Conservation (phyloP, 78 protist genomes). For the Dictyostelium intermedium region DNA sequence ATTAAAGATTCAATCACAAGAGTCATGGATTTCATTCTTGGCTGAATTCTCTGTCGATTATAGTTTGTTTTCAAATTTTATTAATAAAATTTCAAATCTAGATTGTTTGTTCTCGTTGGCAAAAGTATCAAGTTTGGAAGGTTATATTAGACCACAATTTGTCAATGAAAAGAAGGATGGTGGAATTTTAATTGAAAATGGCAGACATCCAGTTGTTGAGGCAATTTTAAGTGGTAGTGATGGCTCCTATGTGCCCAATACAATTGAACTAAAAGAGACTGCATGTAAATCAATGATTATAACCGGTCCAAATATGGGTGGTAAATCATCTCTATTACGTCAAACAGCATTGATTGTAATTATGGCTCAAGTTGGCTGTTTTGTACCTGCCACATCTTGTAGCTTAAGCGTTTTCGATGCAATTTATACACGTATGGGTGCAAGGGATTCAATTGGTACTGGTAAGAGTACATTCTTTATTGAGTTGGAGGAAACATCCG, state of each 20-base stretch:
- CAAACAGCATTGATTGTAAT: slow-evolving; percentile 81
- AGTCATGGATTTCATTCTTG: slow-evolving; percentile 70
- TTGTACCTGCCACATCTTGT: slow-evolving; percentile 92
- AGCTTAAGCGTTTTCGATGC: slow-evolving; percentile 83
- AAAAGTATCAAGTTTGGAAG: neutral
- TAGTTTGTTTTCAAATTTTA: slow-evolving; percentile 21
- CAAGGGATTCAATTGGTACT: slow-evolving; percentile 83
- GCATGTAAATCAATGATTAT: slow-evolving; percentile 58
- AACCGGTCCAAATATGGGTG: slow-evolving; percentile 98
- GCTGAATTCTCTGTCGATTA: slow-evolving; percentile 60
- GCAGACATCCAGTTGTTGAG: slow-evolving; percentile 84
- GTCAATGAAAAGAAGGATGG: neutral
- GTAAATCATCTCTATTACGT: slow-evolving; percentile 85
- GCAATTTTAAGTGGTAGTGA: neutral
- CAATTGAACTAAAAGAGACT: neutral
- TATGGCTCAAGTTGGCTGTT: slow-evolving; percentile 95
- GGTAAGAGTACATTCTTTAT: slow-evolving; percentile 93
- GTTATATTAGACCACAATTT: slow-evolving; percentile 70
- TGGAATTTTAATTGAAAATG: slow-evolving; percentile 56
- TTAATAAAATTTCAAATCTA: slow-evolving; percentile 21
- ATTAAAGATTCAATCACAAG: slow-evolving; percentile 30
- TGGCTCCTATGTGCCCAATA: slow-evolving; percentile 64
- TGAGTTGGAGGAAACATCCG: slow-evolving; percentile 92
- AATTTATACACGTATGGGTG: slow-evolving; percentile 95
- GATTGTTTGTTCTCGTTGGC: slow-evolving; percentile 72